phyloP scores from a whole-genome alignment of 108 stramenopile species.

The Conticribra guillardii region DNA sequence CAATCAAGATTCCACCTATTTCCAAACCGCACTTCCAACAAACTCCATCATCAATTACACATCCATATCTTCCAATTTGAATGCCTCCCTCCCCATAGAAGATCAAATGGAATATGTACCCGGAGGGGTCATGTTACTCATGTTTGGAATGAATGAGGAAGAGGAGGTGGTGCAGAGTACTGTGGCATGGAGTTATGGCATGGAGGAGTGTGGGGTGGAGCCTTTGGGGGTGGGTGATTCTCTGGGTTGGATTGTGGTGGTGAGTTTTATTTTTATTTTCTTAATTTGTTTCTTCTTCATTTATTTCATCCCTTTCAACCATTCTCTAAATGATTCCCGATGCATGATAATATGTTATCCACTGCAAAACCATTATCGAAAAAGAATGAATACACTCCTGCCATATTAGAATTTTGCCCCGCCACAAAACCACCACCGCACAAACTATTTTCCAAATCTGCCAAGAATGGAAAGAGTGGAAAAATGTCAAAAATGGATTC shows the following conservation, averaged over 20 bases:
- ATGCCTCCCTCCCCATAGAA: neutral
- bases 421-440: constrained; percentile 1
- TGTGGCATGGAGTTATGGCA: constrained; percentile 23
- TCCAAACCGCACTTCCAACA: neutral
- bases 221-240: constrained; percentile 7
- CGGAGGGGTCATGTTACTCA: constrained; percentile 6
- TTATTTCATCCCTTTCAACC: neutral
- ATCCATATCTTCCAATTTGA: constrained; percentile 9
- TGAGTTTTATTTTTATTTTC: neutral
- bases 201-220: constrained; percentile 2
- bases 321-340: too few species aligned
- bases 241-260: constrained; percentile 22
- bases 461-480: neutral
- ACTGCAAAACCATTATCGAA: neutral
- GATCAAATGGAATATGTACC: constrained; percentile 31
- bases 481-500: too few species aligned
- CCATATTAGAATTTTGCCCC: constrained; percentile 13
- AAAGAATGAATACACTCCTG: constrained; percentile 11
- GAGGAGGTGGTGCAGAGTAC: constrained; percentile 12
- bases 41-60: neutral
- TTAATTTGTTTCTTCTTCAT: neutral
- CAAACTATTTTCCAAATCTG: neutral
- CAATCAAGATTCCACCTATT: constrained; percentile 29
- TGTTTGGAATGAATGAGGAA: constrained; percentile 15
- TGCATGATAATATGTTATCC: neutral